phyloP scores from a whole-genome alignment of 768 basidiomycete species.

The Boletus edulis region DNA sequence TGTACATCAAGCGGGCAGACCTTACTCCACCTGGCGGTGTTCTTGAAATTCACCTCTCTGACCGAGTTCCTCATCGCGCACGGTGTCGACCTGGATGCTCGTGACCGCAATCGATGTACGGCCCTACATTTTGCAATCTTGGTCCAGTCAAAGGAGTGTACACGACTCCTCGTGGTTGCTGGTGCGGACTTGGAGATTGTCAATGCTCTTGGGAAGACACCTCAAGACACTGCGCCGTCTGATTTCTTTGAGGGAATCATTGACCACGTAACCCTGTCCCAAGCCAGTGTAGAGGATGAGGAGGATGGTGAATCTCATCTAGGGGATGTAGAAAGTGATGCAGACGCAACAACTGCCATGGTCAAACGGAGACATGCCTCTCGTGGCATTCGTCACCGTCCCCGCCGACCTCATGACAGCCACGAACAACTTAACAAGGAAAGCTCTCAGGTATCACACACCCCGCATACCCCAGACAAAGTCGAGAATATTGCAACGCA shows the following conservation, averaged over 20 bases:
- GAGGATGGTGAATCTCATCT: slow-evolving; percentile 63
- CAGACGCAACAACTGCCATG: slow-evolving; percentile 38
- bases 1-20: slow-evolving; percentile 76
- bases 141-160: slow-evolving; percentile 59
- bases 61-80: slow-evolving; percentile 68
- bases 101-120: slow-evolving; percentile 90
- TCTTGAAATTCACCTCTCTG: slow-evolving; percentile 73
- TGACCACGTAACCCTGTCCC: slow-evolving; percentile 17
- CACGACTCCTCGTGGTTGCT: slow-evolving; percentile 63
- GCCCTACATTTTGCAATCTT: slow-evolving; percentile 85
- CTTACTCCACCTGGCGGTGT: slow-evolving; percentile 81
- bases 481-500: slow-evolving; percentile 22
- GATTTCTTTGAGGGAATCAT: slow-evolving; percentile 44
- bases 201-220: slow-evolving; percentile 65
- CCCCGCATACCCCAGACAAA: slow-evolving; percentile 1
- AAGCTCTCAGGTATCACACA: background rate
- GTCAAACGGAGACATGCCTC: slow-evolving; percentile 30
- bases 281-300: slow-evolving; percentile 29
- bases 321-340: slow-evolving; percentile 71
- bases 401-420: slow-evolving; percentile 12
- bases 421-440: slow-evolving; percentile 13
- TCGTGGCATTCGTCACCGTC: slow-evolving; percentile 35
- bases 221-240: slow-evolving; percentile 54
- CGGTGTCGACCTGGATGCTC: slow-evolving; percentile 74
- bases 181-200: slow-evolving; percentile 82